phyloP scores from a whole-genome alignment of 768 basidiomycete species.

The Lactarius hatsudake region DNA sequence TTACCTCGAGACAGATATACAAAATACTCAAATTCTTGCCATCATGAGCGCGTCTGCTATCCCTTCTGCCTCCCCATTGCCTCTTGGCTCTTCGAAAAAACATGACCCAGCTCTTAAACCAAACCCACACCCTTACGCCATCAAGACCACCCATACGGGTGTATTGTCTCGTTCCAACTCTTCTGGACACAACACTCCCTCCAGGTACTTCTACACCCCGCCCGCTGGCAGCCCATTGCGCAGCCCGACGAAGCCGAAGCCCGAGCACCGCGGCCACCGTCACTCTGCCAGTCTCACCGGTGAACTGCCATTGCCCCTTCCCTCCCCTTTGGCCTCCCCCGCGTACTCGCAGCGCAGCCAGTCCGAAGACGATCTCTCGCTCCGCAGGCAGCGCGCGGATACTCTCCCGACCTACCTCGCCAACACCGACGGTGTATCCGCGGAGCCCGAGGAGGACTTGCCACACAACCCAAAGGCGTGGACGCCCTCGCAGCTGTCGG shows the following conservation, averaged over 20 bases:
- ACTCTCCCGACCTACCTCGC: slow-evolving; percentile 37
- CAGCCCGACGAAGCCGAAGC: slow-evolving; percentile 31
- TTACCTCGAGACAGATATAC: neutral
- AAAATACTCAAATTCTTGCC: neutral
- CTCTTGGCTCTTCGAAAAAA: slow-evolving; percentile 21
- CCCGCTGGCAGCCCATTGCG: slow-evolving; percentile 31
- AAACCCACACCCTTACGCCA: slow-evolving; percentile 77
- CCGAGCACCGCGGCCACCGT: slow-evolving; percentile 38
- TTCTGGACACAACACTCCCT: slow-evolving; percentile 39
- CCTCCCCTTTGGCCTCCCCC: slow-evolving; percentile 33
- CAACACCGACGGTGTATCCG: slow-evolving; percentile 14
- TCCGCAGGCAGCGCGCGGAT: slow-evolving; percentile 39
- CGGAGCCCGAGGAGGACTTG: slow-evolving; percentile 35
- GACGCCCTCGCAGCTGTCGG: slow-evolving; percentile 54
- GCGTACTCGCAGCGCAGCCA: slow-evolving; percentile 11
- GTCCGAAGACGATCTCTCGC: slow-evolving; percentile 21
- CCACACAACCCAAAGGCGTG: slow-evolving; percentile 64
- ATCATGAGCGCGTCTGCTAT: slow-evolving; percentile 11
- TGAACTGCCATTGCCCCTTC: slow-evolving; percentile 48
- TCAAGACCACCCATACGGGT: slow-evolving; percentile 75
- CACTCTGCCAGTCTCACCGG: slow-evolving; percentile 45
- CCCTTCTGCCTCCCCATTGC: neutral
- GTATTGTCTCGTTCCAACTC: slow-evolving; percentile 66
- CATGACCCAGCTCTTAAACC: slow-evolving; percentile 38
- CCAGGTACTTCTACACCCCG: slow-evolving; percentile 48